Conservation (phyloP, 2,329 filamentous ascomycete genomes). For the Lizonia empirigonia region DNA sequence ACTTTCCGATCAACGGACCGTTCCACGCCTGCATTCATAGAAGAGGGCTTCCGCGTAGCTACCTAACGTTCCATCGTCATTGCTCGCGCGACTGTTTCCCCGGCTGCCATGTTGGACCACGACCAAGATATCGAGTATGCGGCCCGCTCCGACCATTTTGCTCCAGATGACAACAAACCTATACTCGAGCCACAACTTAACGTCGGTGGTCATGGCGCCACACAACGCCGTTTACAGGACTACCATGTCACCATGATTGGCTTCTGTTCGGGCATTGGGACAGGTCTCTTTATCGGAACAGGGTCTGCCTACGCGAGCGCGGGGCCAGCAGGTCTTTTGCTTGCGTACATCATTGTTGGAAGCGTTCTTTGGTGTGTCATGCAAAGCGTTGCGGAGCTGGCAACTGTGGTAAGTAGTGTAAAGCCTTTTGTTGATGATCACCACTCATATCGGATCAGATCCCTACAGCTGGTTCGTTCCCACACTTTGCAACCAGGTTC, state of each 20-base stretch:
- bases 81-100: conserved; percentile 1
- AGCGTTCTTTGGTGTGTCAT: conserved; percentile 63
- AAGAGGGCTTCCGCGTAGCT: conserved; percentile 6
- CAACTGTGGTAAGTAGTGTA: conserved; percentile 33
- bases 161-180: conserved; percentile 19
- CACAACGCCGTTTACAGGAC: conserved; percentile 23
- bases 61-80: not conserved
- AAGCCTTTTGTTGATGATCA: not conserved
- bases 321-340: conserved; percentile 59
- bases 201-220: conserved; percentile 26
- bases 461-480: conserved; percentile 59
- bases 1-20: conserved; percentile 16
- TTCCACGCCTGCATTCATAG: conserved; percentile 2
- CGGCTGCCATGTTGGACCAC: conserved; percentile 16
- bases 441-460: conserved; percentile 15
- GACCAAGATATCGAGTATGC: conserved; percentile 22
- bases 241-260: conserved; percentile 33
- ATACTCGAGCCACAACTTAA: conserved; percentile 28
- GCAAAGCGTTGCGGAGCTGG: conserved; percentile 68
- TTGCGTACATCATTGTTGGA: conserved; percentile 62
- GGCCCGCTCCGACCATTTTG: conserved; percentile 12
- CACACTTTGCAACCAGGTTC: conserved; percentile 66
- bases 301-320: conserved; percentile 27
- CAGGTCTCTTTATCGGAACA: conserved; percentile 28
- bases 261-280: conserved; percentile 28